Conservation (phyloP, 1,284 basidiomycete genomes). For the Ustilago nuda region DNA sequence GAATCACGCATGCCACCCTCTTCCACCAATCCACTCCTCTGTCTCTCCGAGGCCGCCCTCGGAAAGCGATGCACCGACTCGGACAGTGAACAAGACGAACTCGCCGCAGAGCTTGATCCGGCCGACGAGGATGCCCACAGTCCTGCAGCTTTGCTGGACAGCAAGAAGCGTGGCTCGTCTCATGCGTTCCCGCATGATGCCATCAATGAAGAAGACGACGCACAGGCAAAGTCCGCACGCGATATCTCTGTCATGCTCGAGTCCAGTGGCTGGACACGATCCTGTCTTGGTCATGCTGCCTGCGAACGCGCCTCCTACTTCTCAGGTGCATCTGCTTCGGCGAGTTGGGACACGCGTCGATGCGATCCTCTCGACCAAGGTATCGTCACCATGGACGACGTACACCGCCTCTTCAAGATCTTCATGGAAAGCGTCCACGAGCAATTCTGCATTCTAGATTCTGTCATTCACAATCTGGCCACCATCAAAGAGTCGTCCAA, state of each 20-base stretch:
- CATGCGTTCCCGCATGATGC: slow-evolving; percentile 14
- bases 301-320: slow-evolving; percentile 54
- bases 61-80: slow-evolving; percentile 50
- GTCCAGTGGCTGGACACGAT: slow-evolving; percentile 37
- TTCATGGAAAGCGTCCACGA: slow-evolving; percentile 44
- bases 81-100: slow-evolving; percentile 46
- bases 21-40: slow-evolving; percentile 49
- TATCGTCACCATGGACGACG: slow-evolving; percentile 49
- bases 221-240: slow-evolving; percentile 32
- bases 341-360: slow-evolving; percentile 43
- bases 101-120: slow-evolving; percentile 16
- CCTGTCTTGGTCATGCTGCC: slow-evolving; percentile 41
- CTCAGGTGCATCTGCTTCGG: slow-evolving; percentile 43
- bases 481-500: slow-evolving; percentile 50
- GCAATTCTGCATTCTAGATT: slow-evolving; percentile 47
- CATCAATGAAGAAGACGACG: slow-evolving; percentile 35
- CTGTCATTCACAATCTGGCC: slow-evolving; percentile 39
- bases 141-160: slow-evolving; percentile 9
- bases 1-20: slow-evolving; percentile 50
- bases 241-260: slow-evolving; percentile 45
- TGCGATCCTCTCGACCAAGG: slow-evolving; percentile 47
- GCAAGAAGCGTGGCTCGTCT: slow-evolving; percentile 26
- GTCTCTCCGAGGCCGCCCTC: slow-evolving; percentile 49
- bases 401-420: slow-evolving; percentile 37
- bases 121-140: slow-evolving; percentile 15